Evolutionary conservation across 2,329 filamentous ascomycete genomes (phyloP), one percentile per base, ranked within the genome.

Genomic region (Botrytis fragariae): DNA sequence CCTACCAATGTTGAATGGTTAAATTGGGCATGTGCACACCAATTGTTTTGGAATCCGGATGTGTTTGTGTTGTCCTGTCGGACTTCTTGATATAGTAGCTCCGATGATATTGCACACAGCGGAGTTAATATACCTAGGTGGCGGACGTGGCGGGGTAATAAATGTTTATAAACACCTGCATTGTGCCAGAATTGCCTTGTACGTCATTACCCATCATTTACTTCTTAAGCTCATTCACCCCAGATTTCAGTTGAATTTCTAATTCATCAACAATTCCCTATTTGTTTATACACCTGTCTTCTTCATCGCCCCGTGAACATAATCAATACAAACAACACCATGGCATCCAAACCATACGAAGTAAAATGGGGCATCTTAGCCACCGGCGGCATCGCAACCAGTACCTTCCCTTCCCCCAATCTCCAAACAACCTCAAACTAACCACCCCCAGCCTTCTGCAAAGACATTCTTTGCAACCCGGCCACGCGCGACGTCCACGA

Each of bases 401-500:
- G 81, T 81, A 76, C 35, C 63, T 20, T 8, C 20, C 10, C 6
- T 16, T 16, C 8, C 4, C 18, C 32, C 67, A 73, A 76, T 42
- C 48, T 39, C 29, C 25, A 32, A 44, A 18, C 3, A 68, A 59
- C 63, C 74, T 54, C 25, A 51, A 70, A 20, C 57, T 73, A 72
- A 72, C 69, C 63, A 44, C 44, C 20, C 71, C 35, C 72, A 86
- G 87, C 80, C 35, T 89, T 91, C 82, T 85, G 88, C 64, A 88
- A 87, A 79, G 91, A 93, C 78, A 85, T 93, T 64, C 86, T 91
- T 73, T 84, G 86, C 72, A 88, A 91, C 79, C 88, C 91, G 32
- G 82, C 84, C 32, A 87, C 86, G 51, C 89, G 91, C 73, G 84
- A 85, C 51, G 88, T 90, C 71, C 83, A 83, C 48, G 88, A 92